These are phyloP conservation scores for Melampsora medusae DNA, from an alignment of 1,284 basidiomycete genomes.

Conservation along the genomic window DNA sequence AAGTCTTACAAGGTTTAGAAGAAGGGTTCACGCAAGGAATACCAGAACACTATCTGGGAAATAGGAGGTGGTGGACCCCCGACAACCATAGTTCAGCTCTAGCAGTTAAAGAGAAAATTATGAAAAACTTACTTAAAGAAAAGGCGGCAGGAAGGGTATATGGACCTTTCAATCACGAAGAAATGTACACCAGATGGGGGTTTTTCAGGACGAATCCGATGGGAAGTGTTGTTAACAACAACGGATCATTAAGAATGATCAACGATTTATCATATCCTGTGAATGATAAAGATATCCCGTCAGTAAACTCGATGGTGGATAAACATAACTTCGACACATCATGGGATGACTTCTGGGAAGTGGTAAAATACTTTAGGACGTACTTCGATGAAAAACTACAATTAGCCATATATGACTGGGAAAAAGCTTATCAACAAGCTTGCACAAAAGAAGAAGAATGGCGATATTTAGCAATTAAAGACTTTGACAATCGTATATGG, in stretches of 20 bases:
- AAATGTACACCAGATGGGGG: neutral
- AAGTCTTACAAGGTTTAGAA: no score
- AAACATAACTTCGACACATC: neutral
- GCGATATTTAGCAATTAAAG: neutral
- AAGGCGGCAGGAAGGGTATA: neutral
- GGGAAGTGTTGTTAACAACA: neutral
- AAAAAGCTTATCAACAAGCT: neutral
- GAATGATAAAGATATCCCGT: neutral
- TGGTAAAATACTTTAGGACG: neutral
- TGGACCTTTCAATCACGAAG: neutral
- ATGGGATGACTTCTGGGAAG: slow-evolving; percentile 9
- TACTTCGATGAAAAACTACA: neutral
- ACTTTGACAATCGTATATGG: neutral
- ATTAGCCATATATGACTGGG: no score
- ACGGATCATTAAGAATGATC: neutral
- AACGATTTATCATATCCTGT: neutral
- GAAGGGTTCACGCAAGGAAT: no score
- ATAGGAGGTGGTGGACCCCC: no score
- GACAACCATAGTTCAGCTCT: no score
- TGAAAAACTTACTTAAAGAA: no score
- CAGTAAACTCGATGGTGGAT: slow-evolving; percentile 5
- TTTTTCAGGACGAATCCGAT: slow-evolving; percentile 12
- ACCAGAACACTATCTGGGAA: no score
- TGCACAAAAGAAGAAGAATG: no score
- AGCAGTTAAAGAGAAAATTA: no score